Conservation (phyloP, 352 stramenopile species). For the Phytopythium aichiense region DNA sequence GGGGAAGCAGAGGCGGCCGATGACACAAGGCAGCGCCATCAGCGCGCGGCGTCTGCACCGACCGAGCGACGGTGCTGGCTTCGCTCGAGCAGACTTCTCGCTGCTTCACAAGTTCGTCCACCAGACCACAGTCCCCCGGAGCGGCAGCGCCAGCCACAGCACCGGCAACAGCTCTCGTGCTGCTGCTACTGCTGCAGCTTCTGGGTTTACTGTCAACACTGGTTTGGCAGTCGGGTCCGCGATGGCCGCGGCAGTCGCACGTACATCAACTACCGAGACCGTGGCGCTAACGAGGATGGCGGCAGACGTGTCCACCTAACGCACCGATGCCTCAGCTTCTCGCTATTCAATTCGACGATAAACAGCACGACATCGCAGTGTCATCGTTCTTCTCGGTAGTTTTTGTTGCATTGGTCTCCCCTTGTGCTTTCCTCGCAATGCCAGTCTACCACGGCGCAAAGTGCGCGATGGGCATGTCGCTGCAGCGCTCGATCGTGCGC, state of each 20-base stretch:
- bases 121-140: constrained; percentile 19
- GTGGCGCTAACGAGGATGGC: background rate
- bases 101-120: constrained; percentile 76
- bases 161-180: background rate
- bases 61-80: constrained; percentile 18
- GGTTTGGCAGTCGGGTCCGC: constrained; percentile 5
- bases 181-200: too few relatives aligned
- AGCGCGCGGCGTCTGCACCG: constrained; percentile 30
- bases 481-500: constrained; percentile 32
- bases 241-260: constrained; percentile 2
- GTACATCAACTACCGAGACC: background rate
- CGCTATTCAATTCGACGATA: background rate
- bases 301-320: constrained; percentile 7
- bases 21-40: constrained; percentile 37
- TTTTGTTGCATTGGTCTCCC: background rate
- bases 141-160: background rate
- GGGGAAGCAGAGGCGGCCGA: constrained; percentile 29
- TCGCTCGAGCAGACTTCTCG: constrained; percentile 37
- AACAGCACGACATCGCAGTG: background rate
- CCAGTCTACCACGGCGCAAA: constrained; percentile 34
- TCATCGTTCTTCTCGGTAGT: background rate
- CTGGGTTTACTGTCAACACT: background rate
- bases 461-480: constrained; percentile 24
- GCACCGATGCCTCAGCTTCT: background rate
- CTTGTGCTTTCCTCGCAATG: background rate